Evolutionary conservation across 441 rosid genomes (phyloP), one percentile per base, ranked within the genome.

Genomic region (Populus hybrid): DNA sequence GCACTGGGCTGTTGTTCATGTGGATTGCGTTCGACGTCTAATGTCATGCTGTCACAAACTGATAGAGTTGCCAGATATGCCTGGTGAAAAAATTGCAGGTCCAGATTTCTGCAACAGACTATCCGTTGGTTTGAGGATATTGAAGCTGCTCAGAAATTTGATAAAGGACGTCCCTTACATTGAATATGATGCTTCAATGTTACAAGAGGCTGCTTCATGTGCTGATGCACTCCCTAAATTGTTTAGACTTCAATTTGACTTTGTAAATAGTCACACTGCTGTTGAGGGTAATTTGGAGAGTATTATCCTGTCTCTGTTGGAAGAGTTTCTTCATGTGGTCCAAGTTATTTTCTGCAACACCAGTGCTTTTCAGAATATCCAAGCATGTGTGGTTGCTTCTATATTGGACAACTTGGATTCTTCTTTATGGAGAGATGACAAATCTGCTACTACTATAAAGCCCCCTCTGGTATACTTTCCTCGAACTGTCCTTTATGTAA

Each of bases 1-100:
- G 82, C 99, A 94, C 79, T 94, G 96, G 91, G 98, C 98, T 72
- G 86, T 92, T 85, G 89, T 87, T 81, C 99, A 97, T 76, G 80
- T 90, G 69, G 89, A 86, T 76, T 91, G 90, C 76, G 84, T 92
- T 71, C 83, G 78, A 78, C 90, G 98, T 79, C 90, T 97, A 70
- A 80, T 95, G 80, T 80, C 84, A 69, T 85, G 91, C 71, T 92
- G 95, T 87, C 89, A 80, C 81, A 84, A 88, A 77, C 90, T 97
- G 82, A 84, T 93, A 78, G 86, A 85, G 59, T 77, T 89, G 82
- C 91, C 97, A 70, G 84, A 83, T 76, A 63, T 75, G 74, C 80
- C 79, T 81, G 94, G 90, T 81, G 98, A 94, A 83, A 97, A 90
- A 85, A 78, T 84, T 32, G 84, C 82, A 8, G 87, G 89, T 80